Evolutionary conservation across 352 stramenopile species (phyloP).

Genomic region (Globisporangium spinosum): DNA sequence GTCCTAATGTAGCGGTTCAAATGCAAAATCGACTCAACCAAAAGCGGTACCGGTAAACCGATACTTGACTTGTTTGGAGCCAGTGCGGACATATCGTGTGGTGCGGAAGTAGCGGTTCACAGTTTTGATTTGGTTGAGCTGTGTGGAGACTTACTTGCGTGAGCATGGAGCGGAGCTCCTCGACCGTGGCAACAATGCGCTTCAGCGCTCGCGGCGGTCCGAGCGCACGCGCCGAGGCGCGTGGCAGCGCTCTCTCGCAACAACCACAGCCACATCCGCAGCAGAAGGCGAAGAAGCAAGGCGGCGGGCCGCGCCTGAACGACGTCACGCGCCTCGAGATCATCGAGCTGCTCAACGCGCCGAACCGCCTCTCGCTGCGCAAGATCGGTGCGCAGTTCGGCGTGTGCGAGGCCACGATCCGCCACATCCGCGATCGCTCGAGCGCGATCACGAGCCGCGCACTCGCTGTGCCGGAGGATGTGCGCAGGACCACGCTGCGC

Average conservation of each 20-base stretch:
- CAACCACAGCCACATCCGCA: not conserved
- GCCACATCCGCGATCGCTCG: constrained; percentile 17
- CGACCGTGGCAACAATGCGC: not conserved
- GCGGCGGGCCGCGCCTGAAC: constrained; percentile 15
- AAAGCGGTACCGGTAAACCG: too few relatives aligned
- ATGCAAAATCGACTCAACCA: too few relatives aligned
- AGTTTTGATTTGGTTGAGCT: too few relatives aligned
- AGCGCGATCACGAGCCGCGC: constrained; percentile 14
- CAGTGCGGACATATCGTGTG: too few relatives aligned
- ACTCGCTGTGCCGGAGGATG: constrained; percentile 13
- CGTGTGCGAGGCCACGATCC: constrained; percentile 18
- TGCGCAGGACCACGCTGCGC: constrained; percentile 14
- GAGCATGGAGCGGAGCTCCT: not conserved
- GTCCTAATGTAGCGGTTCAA: too few relatives aligned
- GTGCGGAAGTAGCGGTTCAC: too few relatives aligned
- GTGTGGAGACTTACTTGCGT: too few relatives aligned
- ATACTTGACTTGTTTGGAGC: too few relatives aligned
- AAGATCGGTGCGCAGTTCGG: constrained; percentile 14
- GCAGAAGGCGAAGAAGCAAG: constrained; percentile 14
- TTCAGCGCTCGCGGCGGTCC: constrained; percentile 1
- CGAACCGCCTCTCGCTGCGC: constrained; percentile 14
- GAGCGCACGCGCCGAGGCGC: not conserved
- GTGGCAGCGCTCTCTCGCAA: not conserved
- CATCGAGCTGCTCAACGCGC: constrained; percentile 12
- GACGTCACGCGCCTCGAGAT: constrained; percentile 19